phyloP scores from a whole-genome alignment of 1,139 yeast genomes.

The Geotrichum bryndzae region DNA sequence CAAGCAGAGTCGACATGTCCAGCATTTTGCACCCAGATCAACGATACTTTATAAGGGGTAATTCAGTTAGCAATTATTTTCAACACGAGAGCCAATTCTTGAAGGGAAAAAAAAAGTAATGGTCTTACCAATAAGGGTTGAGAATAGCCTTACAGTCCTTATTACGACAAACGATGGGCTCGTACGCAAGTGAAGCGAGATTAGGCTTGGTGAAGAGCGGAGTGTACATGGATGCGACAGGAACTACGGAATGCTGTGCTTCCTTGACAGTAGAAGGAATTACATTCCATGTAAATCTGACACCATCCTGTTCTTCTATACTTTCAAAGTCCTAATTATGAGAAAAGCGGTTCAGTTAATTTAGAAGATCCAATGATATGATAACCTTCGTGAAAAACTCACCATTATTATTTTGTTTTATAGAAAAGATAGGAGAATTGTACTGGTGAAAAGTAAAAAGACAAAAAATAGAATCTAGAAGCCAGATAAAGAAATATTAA shows the following conservation, averaged over 20 bases:
- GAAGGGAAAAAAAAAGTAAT: neutral
- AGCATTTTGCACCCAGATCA: slow-evolving; percentile 41
- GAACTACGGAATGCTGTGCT: slow-evolving; percentile 53
- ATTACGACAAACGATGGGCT: slow-evolving; percentile 48
- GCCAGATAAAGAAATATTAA: neutral
- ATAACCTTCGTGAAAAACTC: neutral
- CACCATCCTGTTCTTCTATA: slow-evolving; percentile 62
- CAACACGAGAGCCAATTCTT: neutral
- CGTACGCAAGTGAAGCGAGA: slow-evolving; percentile 38
- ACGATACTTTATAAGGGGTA: slow-evolving; percentile 26
- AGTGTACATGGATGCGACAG: slow-evolving; percentile 59
- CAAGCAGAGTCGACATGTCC: slow-evolving; percentile 64
- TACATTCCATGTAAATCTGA: slow-evolving; percentile 61
- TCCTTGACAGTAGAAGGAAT: slow-evolving; percentile 58
- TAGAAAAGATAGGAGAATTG: neutral
- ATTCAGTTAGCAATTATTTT: neutral
- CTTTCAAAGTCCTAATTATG: slow-evolving; percentile 47
- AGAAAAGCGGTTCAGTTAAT: neutral
- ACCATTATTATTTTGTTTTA: neutral
- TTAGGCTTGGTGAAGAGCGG: slow-evolving; percentile 53
- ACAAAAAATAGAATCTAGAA: neutral
- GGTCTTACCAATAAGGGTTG: slow-evolving; percentile 46
- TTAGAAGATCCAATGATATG: neutral
- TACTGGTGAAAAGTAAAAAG: neutral
- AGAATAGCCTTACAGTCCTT: slow-evolving; percentile 50